Percentiles rank a stretch among this genome's conserved stretches.
Conservation (phyloP, 208 protist genomes). For the Trypanosoma scelopori region DNA sequence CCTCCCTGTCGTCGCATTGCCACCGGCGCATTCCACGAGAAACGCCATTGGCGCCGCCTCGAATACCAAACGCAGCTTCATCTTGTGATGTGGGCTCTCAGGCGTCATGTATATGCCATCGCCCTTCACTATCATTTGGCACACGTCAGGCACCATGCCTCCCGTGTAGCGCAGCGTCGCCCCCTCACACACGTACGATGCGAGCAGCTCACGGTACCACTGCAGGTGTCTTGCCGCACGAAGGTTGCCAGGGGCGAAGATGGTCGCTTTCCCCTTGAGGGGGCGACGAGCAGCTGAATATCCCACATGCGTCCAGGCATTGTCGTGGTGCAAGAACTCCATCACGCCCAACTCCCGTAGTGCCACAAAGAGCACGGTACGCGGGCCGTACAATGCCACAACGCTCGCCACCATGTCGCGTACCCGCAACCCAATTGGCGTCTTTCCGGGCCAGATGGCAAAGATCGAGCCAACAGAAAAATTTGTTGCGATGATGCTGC, state of each 20-base stretch:
- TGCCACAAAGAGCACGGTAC: slow-evolving; percentile 29
- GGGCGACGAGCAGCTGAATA: background rate
- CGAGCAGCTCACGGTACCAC: slow-evolving; percentile 26
- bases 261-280: slow-evolving; percentile 19
- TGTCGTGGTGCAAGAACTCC: slow-evolving; percentile 18
- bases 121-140: slow-evolving; percentile 34
- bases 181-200: slow-evolving; percentile 12
- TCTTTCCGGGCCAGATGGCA: slow-evolving; percentile 31
- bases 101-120: slow-evolving; percentile 92
- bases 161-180: slow-evolving; percentile 39
- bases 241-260: slow-evolving; percentile 42
- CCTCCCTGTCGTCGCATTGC: slow-evolving; percentile 47
- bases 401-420: slow-evolving; percentile 28
- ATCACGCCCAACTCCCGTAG: background rate
- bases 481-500: slow-evolving; percentile 79
- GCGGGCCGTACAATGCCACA: slow-evolving; percentile 32
- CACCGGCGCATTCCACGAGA: slow-evolving; percentile 47
- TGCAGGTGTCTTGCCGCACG: slow-evolving; percentile 17
- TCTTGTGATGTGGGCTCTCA: slow-evolving; percentile 55
- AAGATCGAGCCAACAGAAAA: slow-evolving; percentile 85
- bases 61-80: slow-evolving; percentile 92
- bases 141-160: slow-evolving; percentile 42
- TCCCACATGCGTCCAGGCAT: slow-evolving; percentile 3
- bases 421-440: slow-evolving; percentile 18
- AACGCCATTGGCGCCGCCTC: slow-evolving; percentile 73